These are phyloP conservation scores for Dryadomyces quercivorus DNA, from an alignment of 2,329 filamentous ascomycete species.

Conservation along the genomic window DNA sequence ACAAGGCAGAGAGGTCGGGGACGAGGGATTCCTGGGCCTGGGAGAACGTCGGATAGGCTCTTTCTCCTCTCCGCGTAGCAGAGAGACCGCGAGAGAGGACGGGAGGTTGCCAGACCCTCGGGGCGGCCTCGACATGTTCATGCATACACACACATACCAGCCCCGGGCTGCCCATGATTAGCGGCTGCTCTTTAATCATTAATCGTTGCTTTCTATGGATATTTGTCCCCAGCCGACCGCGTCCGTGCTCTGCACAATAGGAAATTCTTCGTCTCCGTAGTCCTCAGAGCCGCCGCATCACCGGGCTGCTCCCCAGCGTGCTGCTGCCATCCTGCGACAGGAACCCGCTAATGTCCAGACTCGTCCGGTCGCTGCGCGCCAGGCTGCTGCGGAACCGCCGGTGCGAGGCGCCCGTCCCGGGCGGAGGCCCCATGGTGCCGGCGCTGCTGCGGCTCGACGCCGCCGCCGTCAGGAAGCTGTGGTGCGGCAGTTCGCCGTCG, in stretches of 20 bases:
- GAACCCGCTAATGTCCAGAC: constrained; percentile 44
- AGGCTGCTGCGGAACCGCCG: constrained; percentile 24
- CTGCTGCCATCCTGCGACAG: constrained; percentile 47
- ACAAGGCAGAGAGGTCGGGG: too few species aligned
- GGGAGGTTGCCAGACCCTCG: too few species aligned
- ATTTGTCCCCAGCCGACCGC: too few species aligned
- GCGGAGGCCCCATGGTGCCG: neutral
- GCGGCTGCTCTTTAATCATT: neutral
- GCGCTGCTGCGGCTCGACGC: neutral
- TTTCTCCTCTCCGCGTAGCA: too few species aligned
- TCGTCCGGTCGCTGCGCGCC: constrained; percentile 31
- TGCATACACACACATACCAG: neutral
- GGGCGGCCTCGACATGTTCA: too few species aligned
- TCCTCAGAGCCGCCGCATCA: constrained; percentile 19
- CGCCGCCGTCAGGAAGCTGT: constrained; percentile 6
- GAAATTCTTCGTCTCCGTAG: too few species aligned
- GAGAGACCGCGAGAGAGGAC: too few species aligned
- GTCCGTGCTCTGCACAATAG: too few species aligned
- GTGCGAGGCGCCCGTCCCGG: constrained; percentile 1
- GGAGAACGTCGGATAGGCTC: too few species aligned
- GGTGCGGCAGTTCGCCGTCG: constrained; percentile 5
- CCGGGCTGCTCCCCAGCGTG: constrained; percentile 42
- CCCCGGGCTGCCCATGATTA: neutral
- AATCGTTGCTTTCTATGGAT: neutral
- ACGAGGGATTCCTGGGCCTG: too few species aligned